phyloP scores from a whole-genome alignment of 768 basidiomycete species.

The Tulasnella calospora region DNA sequence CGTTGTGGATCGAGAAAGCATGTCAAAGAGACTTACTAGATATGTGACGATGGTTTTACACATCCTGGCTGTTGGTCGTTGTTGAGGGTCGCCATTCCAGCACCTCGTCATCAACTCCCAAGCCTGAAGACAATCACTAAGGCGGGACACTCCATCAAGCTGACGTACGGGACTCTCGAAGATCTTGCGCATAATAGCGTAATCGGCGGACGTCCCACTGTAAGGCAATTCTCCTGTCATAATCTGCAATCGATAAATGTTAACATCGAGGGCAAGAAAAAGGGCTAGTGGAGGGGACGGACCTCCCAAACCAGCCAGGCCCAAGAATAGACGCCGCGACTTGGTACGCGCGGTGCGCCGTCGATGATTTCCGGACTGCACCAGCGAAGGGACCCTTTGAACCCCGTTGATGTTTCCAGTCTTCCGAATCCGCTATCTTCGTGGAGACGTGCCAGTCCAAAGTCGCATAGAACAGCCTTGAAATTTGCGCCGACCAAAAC shows the following conservation, averaged over 20 bases:
- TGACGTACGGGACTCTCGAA: background rate
- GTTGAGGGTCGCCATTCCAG: too few species aligned
- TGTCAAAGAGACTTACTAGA: too few species aligned
- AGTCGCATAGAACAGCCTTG: background rate
- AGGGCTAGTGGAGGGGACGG: background rate
- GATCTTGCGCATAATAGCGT: background rate
- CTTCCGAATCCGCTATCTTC: background rate
- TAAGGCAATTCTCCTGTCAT: background rate
- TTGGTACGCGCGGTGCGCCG: background rate
- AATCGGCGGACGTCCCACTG: background rate
- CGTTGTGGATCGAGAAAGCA: background rate
- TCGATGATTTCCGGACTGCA: background rate
- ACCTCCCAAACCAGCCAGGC: constrained; percentile 8
- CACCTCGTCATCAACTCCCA: too few species aligned
- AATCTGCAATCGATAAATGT: background rate
- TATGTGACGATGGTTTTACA: too few species aligned
- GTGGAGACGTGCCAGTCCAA: background rate
- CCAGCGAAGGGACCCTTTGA: constrained; percentile 8
- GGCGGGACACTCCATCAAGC: background rate
- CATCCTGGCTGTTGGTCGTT: too few species aligned
- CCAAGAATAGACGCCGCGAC: background rate
- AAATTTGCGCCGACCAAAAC: background rate
- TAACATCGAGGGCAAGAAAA: background rate
- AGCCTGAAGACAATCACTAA: background rate
- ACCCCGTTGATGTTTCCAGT: background rate